Evolutionary conservation across 257 asterid species (phyloP).

Genomic region (Verbena officinalis): DNA sequence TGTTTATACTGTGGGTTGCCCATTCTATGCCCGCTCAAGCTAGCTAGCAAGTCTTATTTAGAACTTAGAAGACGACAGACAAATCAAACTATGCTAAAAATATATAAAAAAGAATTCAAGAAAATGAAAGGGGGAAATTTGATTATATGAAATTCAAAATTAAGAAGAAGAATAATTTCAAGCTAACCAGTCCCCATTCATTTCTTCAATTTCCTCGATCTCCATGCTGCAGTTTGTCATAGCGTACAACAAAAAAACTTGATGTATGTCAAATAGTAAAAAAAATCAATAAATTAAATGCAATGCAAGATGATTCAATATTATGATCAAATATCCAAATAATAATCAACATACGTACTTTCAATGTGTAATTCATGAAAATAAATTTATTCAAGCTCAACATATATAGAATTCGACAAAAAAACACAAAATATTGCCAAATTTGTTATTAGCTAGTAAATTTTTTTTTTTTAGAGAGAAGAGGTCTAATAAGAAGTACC

Average conservation of each 20-base stretch:
- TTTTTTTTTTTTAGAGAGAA: no score
- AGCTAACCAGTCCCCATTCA: conserved; percentile 89
- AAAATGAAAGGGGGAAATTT: conserved; percentile 40
- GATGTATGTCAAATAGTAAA: not conserved
- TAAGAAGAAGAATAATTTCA: conserved; percentile 29
- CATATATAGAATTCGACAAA: no score
- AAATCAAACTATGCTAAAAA: not conserved
- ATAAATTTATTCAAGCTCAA: no score
- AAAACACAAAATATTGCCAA: no score
- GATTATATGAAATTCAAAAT: conserved; percentile 32
- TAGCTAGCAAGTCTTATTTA: conserved; percentile 50
- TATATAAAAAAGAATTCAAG: conserved; percentile 1
- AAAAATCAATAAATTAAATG: conserved; percentile 1
- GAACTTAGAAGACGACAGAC: conserved; percentile 18
- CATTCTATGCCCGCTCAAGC: no score
- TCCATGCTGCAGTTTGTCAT: conserved; percentile 69
- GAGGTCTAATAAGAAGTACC: no score
- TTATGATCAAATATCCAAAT: no score
- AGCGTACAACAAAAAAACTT: conserved; percentile 6
- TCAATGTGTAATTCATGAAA: no score
- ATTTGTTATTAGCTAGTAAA: no score
- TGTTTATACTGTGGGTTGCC: not conserved
- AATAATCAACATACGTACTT: no score
- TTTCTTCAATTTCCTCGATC: conserved; percentile 86
- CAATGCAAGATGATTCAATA: not conserved